Base-by-base conservation (phyloP, 169 alveolate species). In the Plasmodium reichenowi region DNA sequence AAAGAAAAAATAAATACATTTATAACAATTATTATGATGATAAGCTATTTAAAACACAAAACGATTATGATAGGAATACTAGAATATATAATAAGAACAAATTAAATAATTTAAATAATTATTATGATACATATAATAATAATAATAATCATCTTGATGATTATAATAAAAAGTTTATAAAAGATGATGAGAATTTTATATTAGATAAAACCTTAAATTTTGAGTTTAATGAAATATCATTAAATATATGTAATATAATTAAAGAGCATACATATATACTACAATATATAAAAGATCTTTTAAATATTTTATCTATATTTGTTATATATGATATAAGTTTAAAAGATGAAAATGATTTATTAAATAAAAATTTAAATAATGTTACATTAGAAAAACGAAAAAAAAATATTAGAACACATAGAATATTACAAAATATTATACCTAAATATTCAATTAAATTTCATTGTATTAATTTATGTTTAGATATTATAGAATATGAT, bases 401-500 rank as follows among this genome's bases (percentile, higher is more conserved):
- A 68, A 80, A 80, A 68, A 80, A 43, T 54, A 80, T 80, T 24
- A 52, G 90, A 58, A 80, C 83, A 2, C 90, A 80, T 22, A 13
- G 90, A 3, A 80, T 80, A 29, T 58, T 80, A 10, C 90, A 80
- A 80, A 80, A 80, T 43, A 80, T 80, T 4, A 80, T 80, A 32
- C 90, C 90, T 0, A 80, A 80, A 58, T 80, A 80, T 58, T 68
- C 85, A 8, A 80, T 80, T 3, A 80, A 80, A 80, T 80, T 80
- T 20, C 73, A 80, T 38, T 80, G 90, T n/a, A 80, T 80, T 52
- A 80, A 80, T 58, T 58, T 80, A 32, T 80, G 90, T 22, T 38
- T 80, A 1, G 90, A 80, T n/a, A 68, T 80, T 3, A 80, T 80
- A 9, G 90, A 80, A 68, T 80, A 80, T 68, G 90, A 80, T 58